These are phyloP conservation scores for Oryza longistaminata DNA, from an alignment of 176 grass and related monocot genomes.

Conservation along the genomic window DNA sequence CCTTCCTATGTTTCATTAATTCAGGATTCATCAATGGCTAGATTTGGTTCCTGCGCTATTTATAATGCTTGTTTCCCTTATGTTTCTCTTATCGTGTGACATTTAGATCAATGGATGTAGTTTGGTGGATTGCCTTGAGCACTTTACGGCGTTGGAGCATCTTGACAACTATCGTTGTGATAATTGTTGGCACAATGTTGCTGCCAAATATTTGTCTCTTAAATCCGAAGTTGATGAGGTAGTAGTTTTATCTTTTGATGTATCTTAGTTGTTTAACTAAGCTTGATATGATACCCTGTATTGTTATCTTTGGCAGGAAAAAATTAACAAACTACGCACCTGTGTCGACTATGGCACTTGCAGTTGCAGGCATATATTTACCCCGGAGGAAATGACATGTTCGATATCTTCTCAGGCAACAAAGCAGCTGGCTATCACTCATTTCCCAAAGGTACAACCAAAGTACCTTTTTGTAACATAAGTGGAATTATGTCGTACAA, in stretches of 20 bases:
- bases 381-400: constrained; percentile 58
- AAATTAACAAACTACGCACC: constrained; percentile 58
- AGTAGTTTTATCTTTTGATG: constrained; percentile 1
- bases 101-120: constrained; percentile 72
- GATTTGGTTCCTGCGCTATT: constrained; percentile 27
- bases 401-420: constrained; percentile 61
- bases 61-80: constrained; percentile 29
- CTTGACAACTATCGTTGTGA: constrained; percentile 83
- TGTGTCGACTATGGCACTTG: constrained; percentile 74
- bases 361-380: constrained; percentile 61
- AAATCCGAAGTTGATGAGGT: constrained; percentile 68
- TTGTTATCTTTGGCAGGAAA: constrained; percentile 51
- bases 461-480: constrained; percentile 10
- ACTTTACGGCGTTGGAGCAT: constrained; percentile 72
- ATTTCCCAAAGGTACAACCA: constrained; percentile 66
- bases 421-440: constrained; percentile 79
- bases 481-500: constrained; percentile 24
- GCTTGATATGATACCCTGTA: constrained; percentile 1
- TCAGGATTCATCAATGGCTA: constrained; percentile 39
- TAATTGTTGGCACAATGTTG: constrained; percentile 83
- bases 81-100: constrained; percentile 25
- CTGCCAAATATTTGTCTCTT: constrained; percentile 65
- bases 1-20: constrained; percentile 46
- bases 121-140: constrained; percentile 70
- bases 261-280: constrained; percentile 15